Base-by-base conservation (phyloP, 768 basidiomycete species). In the Amanita polypyramis region DNA sequence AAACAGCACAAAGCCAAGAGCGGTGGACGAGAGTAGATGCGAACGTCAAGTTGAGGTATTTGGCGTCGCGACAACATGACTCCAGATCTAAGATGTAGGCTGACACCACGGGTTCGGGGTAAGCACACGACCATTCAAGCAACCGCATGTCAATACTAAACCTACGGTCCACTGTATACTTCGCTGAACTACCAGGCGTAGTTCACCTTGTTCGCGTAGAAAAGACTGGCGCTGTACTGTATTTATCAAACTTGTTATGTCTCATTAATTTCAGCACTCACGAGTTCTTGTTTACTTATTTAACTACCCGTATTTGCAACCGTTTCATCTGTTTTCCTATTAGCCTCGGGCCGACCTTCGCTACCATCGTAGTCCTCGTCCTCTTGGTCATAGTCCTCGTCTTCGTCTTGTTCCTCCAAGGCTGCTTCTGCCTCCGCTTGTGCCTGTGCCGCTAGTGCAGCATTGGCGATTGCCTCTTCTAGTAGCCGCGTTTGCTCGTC, bases 371-470 rank as follows among this genome's bases (percentile, higher is more conserved):
- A 68, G 5, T 73, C 69, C 8, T 71, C 67, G n/a, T 70, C 71
- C 2, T 65, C 68, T 15, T 69, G 70, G 4, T 66, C 70, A 32
- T 70, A 65, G 14, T 65, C 66, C 23, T 73, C 67, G 1, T 69
- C 72, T 8, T 81, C 79, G 32, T 76, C 79, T 51, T 45, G 78
- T 56, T 85, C 84, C 58, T 85, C 85, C 45, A 82, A 58, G 0
- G 81, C 82, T 2, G 84, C 83, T 54, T 87, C 83, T 0, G 84
- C 85, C 53, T 87, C 85, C 0, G 85, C 85, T 55, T 85, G 83
- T 15, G 82, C 80, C 54, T 85, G 83, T 1, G 85, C 85, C 27
- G 81, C 82, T 30, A 75, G 75, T 8, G 85, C 80, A 1, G 85
- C 85, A 55, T 72, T 82, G 21, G 81, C 79, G 42, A 88, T 85